Percentiles rank a stretch among this genome's conserved stretches.
Conservation (phyloP, 495 filamentous ascomycete genomes). For the Parmelia sp. region DNA sequence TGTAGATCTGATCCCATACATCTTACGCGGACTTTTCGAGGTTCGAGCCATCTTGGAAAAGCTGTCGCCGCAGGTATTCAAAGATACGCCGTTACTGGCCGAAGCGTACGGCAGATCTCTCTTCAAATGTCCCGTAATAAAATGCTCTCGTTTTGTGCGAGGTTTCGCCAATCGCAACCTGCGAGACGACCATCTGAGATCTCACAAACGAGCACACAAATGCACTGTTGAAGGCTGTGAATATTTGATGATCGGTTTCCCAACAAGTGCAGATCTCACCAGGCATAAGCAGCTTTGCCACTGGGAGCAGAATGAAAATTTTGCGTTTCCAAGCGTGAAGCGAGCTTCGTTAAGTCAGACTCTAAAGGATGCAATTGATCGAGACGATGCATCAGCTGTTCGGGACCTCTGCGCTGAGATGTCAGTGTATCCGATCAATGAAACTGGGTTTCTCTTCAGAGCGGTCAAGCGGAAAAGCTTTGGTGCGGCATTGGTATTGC, state of each 20-base stretch:
- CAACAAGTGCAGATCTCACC: not conserved
- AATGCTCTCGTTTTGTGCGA: conserved; percentile 1
- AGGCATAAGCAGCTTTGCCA: conserved; percentile 11
- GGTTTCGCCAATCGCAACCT: not conserved
- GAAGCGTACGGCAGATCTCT: conserved; percentile 14
- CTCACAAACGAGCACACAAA: conserved; percentile 11
- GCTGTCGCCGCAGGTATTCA: not conserved
- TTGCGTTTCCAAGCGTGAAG: conserved; percentile 7
- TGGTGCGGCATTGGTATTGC: not conserved
- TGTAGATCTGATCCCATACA: not conserved
- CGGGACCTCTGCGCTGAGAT: conserved; percentile 8
- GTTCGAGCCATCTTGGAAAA: conserved; percentile 12
- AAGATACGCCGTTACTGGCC: not conserved
- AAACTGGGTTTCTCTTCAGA: conserved; percentile 11
- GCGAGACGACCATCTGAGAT: conserved; percentile 12
- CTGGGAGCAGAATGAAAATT: not conserved
- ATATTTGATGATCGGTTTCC: conserved; percentile 8
- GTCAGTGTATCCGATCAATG: not conserved
- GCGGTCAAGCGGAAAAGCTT: conserved; percentile 3
- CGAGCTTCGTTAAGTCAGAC: not conserved
- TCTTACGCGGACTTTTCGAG: conserved; percentile 1
- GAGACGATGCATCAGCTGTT: conserved; percentile 10
- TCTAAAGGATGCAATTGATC: conserved; percentile 18
- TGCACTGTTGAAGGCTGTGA: conserved; percentile 10
- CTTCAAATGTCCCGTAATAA: conserved; percentile 12